Conservation (phyloP, 495 filamentous ascomycete species). For the Talaromyces nanjingensis region DNA sequence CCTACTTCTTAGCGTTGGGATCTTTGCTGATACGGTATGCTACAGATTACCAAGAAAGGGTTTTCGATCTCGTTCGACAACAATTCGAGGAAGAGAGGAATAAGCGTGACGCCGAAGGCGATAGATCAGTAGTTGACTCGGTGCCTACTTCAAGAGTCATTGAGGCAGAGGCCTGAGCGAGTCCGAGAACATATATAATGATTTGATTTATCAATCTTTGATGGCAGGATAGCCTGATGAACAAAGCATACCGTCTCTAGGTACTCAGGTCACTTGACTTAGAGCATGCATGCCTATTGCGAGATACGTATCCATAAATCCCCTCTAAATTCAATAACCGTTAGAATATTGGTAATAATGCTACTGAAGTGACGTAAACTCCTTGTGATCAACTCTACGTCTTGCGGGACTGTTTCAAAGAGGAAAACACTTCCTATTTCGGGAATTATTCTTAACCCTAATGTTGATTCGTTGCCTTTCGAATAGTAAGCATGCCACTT, state of each 20-base stretch:
- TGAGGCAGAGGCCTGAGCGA: not conserved
- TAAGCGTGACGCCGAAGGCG: constrained; percentile 7
- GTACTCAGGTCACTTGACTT: too few species aligned
- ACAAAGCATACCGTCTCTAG: not conserved
- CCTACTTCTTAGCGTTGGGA: not conserved
- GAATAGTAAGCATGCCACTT: not conserved
- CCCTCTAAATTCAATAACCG: not conserved
- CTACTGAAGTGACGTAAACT: not conserved
- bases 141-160: constrained; percentile 10
- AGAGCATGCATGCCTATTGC: not conserved
- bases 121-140: constrained; percentile 11
- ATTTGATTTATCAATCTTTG: not conserved
- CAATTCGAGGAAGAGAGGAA: constrained; percentile 36
- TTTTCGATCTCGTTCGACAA: constrained; percentile 45
- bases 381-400: not conserved
- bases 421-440: not conserved
- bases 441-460: not conserved
- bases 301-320: not conserved
- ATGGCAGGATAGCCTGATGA: not conserved
- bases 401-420: not conserved
- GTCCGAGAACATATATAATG: not conserved
- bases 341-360: too few species aligned
- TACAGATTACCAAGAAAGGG: constrained; percentile 48
- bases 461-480: not conserved
- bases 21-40: not conserved